Conservation (phyloP, 2,329 filamentous ascomycete species). For the Fulvia fulva region DNA sequence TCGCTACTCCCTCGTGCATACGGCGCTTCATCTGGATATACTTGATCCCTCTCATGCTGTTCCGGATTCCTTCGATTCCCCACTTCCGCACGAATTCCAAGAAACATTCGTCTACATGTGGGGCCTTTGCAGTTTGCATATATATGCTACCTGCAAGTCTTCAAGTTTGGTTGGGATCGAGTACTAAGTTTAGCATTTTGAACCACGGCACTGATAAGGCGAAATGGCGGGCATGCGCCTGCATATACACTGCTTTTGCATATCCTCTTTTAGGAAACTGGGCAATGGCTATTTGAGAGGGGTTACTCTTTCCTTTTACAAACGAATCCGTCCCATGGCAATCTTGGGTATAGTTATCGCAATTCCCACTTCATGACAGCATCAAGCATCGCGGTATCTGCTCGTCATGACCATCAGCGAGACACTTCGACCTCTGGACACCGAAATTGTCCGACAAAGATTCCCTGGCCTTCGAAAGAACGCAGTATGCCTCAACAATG, state of each 20-base stretch:
- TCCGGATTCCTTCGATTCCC: neutral
- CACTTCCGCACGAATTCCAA: slow-evolving; percentile 5
- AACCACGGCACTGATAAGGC: too few relatives aligned
- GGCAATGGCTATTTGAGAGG: neutral
- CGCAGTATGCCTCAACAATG: slow-evolving; percentile 5
- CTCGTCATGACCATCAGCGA: slow-evolving; percentile 1
- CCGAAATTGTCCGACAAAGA: neutral
- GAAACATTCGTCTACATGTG: slow-evolving; percentile 2
- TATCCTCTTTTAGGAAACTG: neutral
- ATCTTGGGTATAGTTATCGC: neutral
- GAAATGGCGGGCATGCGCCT: too few relatives aligned
- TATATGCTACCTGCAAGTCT: neutral
- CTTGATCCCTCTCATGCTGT: too few relatives aligned
- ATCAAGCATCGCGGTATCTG: neutral
- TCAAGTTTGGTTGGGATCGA: too few relatives aligned
- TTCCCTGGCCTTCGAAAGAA: slow-evolving; percentile 1
- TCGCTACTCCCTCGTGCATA: neutral
- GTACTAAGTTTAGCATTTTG: too few relatives aligned
- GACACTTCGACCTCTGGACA: neutral
- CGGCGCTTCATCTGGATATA: too few relatives aligned
- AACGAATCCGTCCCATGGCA: too few relatives aligned
- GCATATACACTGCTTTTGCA: neutral
- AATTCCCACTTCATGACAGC: neutral
- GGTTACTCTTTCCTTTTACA: too few relatives aligned
- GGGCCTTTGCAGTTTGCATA: neutral